phyloP scores from a whole-genome alignment of 441 rosid genomes.

The Jatropha multifida region DNA sequence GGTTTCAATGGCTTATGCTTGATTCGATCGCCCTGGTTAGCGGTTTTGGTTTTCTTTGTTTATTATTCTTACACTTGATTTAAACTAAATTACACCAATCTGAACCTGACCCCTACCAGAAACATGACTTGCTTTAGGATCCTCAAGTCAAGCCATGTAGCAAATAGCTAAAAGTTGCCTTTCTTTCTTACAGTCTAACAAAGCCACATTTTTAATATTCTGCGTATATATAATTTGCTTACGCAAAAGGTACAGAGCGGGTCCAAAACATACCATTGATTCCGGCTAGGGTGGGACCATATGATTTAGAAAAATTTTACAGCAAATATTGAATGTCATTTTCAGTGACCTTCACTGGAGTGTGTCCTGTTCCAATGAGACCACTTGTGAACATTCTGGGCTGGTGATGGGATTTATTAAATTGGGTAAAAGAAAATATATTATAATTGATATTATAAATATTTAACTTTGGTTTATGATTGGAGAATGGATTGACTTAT shows the following conservation, averaged over 20 bases:
- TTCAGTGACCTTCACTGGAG: not conserved
- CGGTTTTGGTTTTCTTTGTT: no score
- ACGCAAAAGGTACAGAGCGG: not conserved
- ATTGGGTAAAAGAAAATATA: not conserved
- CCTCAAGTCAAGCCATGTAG: no score
- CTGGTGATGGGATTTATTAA: not conserved
- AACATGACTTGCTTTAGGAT: no score
- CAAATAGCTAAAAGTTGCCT: no score
- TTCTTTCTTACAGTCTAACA: no score
- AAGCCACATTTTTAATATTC: no score
- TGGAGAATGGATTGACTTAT: slow-evolving; percentile 13
- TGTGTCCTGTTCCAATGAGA: slow-evolving; percentile 9
- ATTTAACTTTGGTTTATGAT: slow-evolving; percentile 1
- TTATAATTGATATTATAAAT: not conserved
- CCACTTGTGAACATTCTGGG: not conserved
- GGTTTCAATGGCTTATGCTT: no score
- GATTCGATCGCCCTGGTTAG: no score
- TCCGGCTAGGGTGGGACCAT: not conserved
- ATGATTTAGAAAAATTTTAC: not conserved
- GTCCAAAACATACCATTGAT: not conserved
- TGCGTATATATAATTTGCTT: not conserved
- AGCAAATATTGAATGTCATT: slow-evolving; percentile 3
- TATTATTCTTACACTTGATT: no score
- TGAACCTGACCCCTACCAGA: no score
- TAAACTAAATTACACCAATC: no score